Base-by-base conservation (phyloP, 306 rosid genomes). In the Rosa persica region DNA sequence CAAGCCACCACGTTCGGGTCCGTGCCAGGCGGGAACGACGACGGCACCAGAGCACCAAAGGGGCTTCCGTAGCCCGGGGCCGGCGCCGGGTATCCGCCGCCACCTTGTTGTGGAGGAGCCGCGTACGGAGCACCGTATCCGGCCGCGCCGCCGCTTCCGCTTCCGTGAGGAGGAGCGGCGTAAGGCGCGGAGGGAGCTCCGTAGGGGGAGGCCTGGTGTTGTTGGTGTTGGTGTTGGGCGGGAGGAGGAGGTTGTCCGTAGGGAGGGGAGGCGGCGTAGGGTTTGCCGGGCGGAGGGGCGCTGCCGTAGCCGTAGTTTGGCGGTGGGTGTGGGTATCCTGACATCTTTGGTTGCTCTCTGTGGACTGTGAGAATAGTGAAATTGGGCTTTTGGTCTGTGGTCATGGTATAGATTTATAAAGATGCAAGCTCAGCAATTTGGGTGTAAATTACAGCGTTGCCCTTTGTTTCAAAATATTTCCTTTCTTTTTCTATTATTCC, bases 1-100 rank as follows among this genome's bases (percentile, higher is more conserved):
- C 99, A 95, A 0, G 99, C 88, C 0, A 95, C 73, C 27, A 95
- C 78, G 83, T 48, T 93, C 0, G 99, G 99, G 80, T 95, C 97
- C 8, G 97, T 95, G 0, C 97, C 97, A 0, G 98, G 99, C 4
- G 99, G 98, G 75, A 95, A 95, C 30, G 83, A 69, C 70, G 99
- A 93, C 36, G 98, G 98, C 34, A 95, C 78, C 36, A 95, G 89
- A 44, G 96, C 47, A 12, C 94, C 90, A 79, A 95, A 91, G 7
- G 96, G 92, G 69, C 58, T 88, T 0, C 44, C 86, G 74, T 91
- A 84, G 5, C 77, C 67, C 0, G 80, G n/a, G 6, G 96, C 51
- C 17, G 40, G 40, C 5, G 96, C 80, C 2, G 91, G 95, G 57
- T 90, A 94, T 1, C 70, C 75, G 19, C 82, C 83, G 11, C 78